These are phyloP conservation scores for Rhynchospora pubera DNA, from an alignment of 176 grass and related monocot species.

Conservation along the genomic window DNA sequence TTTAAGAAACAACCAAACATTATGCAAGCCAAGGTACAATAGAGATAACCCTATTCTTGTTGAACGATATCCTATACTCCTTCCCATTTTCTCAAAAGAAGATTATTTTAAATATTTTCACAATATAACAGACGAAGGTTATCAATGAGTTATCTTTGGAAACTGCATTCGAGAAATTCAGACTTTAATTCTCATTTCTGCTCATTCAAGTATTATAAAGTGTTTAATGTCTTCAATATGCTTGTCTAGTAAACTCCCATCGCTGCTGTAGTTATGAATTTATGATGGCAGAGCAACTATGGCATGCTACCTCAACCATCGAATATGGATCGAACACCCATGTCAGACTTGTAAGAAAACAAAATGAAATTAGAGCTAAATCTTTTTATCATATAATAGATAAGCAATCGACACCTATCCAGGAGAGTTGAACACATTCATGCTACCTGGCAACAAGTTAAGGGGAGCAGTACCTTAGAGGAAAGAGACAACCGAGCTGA, in stretches of 20 bases:
- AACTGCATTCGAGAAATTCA: not conserved
- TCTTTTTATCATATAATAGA: not conserved
- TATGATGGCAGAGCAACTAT: no score
- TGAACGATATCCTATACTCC: not conserved
- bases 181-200: not conserved
- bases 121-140: not conserved
- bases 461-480: slow-evolving; percentile 47
- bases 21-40: not conserved
- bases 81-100: not conserved
- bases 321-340: no score
- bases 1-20: not conserved
- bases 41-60: not conserved
- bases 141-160: not conserved
- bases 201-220: not conserved
- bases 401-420: not conserved
- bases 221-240: not conserved
- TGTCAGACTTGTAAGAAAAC: not conserved
- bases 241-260: not conserved
- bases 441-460: not conserved
- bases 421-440: not conserved
- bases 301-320: no score
- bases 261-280: no score
- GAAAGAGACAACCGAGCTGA: slow-evolving; percentile 76
- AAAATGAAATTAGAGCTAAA: not conserved
- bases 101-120: not conserved